These are phyloP conservation scores for Periconia digitata DNA, from an alignment of 2,329 filamentous ascomycete genomes.

Conservation along the genomic window DNA sequence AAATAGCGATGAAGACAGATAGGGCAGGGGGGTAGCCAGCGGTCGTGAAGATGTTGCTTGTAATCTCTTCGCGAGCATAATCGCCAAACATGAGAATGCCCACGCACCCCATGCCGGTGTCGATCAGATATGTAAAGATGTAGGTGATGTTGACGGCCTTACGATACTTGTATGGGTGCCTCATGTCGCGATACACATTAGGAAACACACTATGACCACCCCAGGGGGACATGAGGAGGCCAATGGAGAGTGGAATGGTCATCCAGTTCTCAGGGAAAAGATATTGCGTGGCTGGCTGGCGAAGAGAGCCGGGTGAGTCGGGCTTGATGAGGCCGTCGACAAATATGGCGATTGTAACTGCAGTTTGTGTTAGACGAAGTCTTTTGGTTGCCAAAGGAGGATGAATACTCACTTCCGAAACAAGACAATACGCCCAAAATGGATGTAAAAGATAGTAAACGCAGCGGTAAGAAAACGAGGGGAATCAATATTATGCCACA, in stretches of 20 bases:
- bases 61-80: constrained; percentile 83
- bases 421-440: constrained; percentile 90
- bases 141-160: constrained; percentile 79
- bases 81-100: constrained; percentile 96
- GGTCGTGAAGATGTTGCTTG: constrained; percentile 80
- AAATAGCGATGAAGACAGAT: constrained; percentile 78
- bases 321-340: constrained; percentile 85
- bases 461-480: constrained; percentile 80
- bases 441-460: constrained; percentile 84
- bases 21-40: constrained; percentile 72
- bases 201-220: constrained; percentile 77
- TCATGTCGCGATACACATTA: constrained; percentile 78
- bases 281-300: constrained; percentile 76
- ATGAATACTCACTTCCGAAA: constrained; percentile 70
- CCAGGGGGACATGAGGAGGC: constrained; percentile 83
- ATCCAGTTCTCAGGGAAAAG: constrained; percentile 85
- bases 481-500: constrained; percentile 78
- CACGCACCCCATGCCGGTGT: constrained; percentile 77
- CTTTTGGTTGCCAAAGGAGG: not conserved
- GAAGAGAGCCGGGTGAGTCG: constrained; percentile 76
- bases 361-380: constrained; percentile 26
- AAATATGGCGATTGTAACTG: constrained; percentile 82
- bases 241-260: constrained; percentile 84
- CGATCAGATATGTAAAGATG: constrained; percentile 79
- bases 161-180: constrained; percentile 79